These are phyloP conservation scores for Blastobotrys attinorum DNA, from an alignment of 805 yeast genomes.

Conservation along the genomic window DNA sequence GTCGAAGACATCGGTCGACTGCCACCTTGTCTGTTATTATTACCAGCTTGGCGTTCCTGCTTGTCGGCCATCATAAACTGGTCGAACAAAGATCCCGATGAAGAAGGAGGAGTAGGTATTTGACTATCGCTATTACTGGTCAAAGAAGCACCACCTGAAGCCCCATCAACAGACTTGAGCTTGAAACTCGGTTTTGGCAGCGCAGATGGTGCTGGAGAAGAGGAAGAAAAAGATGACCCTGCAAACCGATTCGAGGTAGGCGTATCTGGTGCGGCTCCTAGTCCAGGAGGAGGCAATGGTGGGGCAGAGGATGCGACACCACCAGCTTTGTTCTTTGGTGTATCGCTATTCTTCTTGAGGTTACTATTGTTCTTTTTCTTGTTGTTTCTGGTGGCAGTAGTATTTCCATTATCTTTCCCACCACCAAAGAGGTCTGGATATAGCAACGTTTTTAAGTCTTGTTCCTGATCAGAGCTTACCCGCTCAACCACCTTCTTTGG, in stretches of 20 bases:
- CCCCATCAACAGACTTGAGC: slow-evolving; percentile 10
- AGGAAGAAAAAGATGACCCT: slow-evolving; percentile 23
- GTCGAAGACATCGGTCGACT: too few relatives aligned
- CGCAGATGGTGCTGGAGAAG: slow-evolving; percentile 24
- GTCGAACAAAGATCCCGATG: slow-evolving; percentile 11
- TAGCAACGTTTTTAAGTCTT: slow-evolving; percentile 17
- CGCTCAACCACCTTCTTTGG: slow-evolving; percentile 6
- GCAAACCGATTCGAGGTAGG: slow-evolving; percentile 16
- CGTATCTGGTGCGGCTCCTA: neutral
- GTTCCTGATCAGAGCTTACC: neutral
- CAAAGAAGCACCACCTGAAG: neutral
- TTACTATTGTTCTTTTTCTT: slow-evolving; percentile 2
- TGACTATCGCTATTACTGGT: too few relatives aligned
- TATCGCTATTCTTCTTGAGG: neutral
- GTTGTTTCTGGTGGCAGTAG: neutral
- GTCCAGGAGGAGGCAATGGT: slow-evolving; percentile 2
- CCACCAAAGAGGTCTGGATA: slow-evolving; percentile 21
- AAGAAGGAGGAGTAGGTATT: slow-evolving; percentile 2
- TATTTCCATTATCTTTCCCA: neutral
- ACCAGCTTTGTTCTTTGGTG: neutral
- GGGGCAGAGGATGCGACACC: too few relatives aligned
- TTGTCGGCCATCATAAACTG: slow-evolving; percentile 19
- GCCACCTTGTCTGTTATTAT: too few relatives aligned
- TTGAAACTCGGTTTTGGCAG: slow-evolving; percentile 21
- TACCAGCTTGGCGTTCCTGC: slow-evolving; percentile 11